Base-by-base conservation (phyloP, 2,329 filamentous ascomycete species). In the Alternaria viburni region DNA sequence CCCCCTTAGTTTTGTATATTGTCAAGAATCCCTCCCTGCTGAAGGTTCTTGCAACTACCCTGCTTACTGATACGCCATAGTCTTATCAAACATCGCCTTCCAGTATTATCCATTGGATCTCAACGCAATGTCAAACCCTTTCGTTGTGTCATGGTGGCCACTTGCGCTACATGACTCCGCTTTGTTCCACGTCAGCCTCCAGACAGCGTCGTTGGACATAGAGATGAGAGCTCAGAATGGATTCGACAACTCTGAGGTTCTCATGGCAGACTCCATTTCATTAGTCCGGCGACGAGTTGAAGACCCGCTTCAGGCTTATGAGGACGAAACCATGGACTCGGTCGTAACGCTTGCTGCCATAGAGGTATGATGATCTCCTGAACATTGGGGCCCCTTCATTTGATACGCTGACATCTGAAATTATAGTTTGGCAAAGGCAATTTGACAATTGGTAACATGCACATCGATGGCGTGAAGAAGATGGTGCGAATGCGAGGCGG, bases 131-230 rank as follows among this genome's bases (percentile, higher is more conserved):
- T 86, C 86, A 8, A 88, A 88, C 66, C 86, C 86, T 0, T 88
- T 88, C 63, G 76, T 88, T 17, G 77, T 87, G 7, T 87, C 86
- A 0, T 88, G 87, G 87, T 88, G 87, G 86, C 87, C 87, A 0
- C 78, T 86, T 1, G 86, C 86, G 1, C 79, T 88, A 0, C 82
- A 80, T 0, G 86, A 88, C 59, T 85, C 86, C 0, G 85, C 85
- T 5, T 68, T 88, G 1, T 88, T 88, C 57, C 86, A 88, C 66
- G 86, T 88, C 23, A 88, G 86, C 3, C 77, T 88, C 12, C 86
- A 88, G 69, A 88, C 86, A 6, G 86, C 86, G 44, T 88, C 81
- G 41, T 81, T 88, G 0, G 86, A 88, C 61, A 82, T 87, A 28
- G 86, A 88, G 67, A 63, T 85, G 11, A 68, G 80, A 12, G 85